Base-by-base conservation (phyloP, 139 green algal species). In the Asterochloris erici region DNA sequence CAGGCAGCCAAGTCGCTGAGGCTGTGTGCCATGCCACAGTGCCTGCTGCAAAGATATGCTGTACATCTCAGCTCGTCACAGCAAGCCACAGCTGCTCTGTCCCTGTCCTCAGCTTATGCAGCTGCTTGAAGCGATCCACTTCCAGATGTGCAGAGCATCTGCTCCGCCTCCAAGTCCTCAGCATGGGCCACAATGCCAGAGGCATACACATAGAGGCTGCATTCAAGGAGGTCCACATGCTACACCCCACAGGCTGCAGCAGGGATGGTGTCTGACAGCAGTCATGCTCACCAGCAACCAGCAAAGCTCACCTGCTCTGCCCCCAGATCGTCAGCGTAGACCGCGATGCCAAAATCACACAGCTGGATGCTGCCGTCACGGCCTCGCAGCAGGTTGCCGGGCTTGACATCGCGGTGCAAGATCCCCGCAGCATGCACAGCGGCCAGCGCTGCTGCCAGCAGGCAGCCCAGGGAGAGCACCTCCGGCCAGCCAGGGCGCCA, bases 331-430 rank as follows among this genome's bases (percentile, higher is more conserved):
- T 9, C 77, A 0, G 38, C 64, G 1, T 68, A 13, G 28, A 83
- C 81, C 26, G 92, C 91, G 62, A 94, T 81, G 27, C 91, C 91
- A 90, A 95, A 89, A 81, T 95, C 91, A 11, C 82, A 79, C 62
- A 95, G 81, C 23, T 78, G 69, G 16, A 84, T 63, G 16, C 13
- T 38, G 6, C 24, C 26, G 24, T 84, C 54, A 1, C 47, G 24
- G 54, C 82, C 81, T 28, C 93, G 79, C 27, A 93, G 77, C 12
- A 93, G 27, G 63, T 93, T 93, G 28, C 63, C 86, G 15, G 89
- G 89, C 78, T 94, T 93, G 78, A 94, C 77, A 73, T 93, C 89
- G 12, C 89, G 81, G 77, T 88, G 86, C 38, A 90, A 28, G 13
- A 90, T 79, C 28, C 85, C 85, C 64, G 78, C 66, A 27, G 28